Percentiles rank a stretch among this genome's conserved stretches.
These are phyloP conservation scores for Prosopis cineraria DNA, from an alignment of 306 rosid species.

Conservation along the genomic window DNA sequence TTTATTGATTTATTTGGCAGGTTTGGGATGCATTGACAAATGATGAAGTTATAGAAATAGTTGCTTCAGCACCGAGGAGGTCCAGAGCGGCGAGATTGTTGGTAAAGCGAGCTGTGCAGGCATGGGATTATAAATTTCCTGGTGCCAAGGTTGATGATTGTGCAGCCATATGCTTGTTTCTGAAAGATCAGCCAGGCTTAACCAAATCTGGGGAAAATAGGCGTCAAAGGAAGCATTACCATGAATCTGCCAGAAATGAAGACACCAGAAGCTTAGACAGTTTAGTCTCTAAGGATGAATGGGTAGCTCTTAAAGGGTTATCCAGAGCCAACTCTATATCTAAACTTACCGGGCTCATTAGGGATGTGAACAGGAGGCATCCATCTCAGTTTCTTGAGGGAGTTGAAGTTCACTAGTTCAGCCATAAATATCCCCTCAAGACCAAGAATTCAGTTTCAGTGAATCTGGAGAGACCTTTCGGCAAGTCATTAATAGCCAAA, in stretches of 20 bases:
- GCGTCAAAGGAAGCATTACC: conserved; percentile 35
- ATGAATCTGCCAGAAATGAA: conserved; percentile 28
- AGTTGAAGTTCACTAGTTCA: conserved; percentile 30
- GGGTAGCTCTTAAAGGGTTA: conserved; percentile 51
- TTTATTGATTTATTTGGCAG: conserved; percentile 39
- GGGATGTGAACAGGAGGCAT: conserved; percentile 39
- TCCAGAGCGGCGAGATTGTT: conserved; percentile 68
- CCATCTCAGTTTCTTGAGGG: conserved; percentile 31
- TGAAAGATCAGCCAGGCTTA: conserved; percentile 44
- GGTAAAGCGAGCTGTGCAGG: conserved; percentile 61
- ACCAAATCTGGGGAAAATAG: conserved; percentile 26
- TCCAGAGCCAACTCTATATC: conserved; percentile 53
- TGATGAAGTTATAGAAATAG: conserved; percentile 70
- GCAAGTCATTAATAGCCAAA: conserved; percentile 12
- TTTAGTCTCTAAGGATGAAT: conserved; percentile 38
- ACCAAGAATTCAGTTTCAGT: not conserved
- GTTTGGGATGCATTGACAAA: conserved; percentile 90
- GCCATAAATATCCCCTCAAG: not conserved
- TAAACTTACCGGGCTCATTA: conserved; percentile 42
- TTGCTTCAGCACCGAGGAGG: conserved; percentile 66
- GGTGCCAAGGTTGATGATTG: conserved; percentile 71
- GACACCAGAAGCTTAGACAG: conserved; percentile 31
- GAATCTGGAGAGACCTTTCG: not conserved
- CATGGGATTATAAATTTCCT: conserved; percentile 71
- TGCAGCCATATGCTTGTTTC: conserved; percentile 68